These are phyloP conservation scores for Scedosporium dehoogii DNA, from an alignment of 2,329 filamentous ascomycete genomes.

Conservation along the genomic window DNA sequence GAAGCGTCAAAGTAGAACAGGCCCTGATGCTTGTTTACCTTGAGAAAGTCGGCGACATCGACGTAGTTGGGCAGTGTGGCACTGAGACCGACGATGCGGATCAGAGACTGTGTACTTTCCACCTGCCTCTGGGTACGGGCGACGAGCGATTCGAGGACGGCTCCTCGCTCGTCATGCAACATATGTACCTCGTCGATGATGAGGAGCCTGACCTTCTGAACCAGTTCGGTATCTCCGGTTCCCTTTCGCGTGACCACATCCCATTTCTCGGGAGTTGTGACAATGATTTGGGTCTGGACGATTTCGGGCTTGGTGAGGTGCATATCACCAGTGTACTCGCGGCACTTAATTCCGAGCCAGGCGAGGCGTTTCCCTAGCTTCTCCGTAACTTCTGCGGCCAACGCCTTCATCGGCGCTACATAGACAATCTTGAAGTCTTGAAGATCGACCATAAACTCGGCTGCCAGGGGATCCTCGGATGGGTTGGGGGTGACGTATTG, in stretches of 20 bases:
- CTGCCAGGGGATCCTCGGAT: conserved; percentile 59
- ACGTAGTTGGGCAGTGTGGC: conserved; percentile 94
- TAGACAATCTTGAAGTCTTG: conserved; percentile 98
- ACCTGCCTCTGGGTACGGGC: conserved; percentile 92
- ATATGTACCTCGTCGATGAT: conserved; percentile 99
- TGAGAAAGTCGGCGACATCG: conserved; percentile 93
- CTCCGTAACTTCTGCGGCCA: conserved; percentile 91
- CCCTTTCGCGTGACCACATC: conserved; percentile 96
- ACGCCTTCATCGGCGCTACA: conserved; percentile 96
- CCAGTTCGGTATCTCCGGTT: conserved; percentile 91
- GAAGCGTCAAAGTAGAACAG: conserved; percentile 96
- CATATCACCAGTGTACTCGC: conserved; percentile 97
- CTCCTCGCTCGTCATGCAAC: conserved; percentile 95
- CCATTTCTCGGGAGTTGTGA: conserved; percentile 99
- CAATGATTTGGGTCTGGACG: conserved; percentile 91
- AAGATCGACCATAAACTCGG: conserved; percentile 69
- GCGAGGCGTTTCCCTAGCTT: conserved; percentile 86
- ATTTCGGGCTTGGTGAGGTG: conserved; percentile 96
- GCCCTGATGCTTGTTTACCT: conserved; percentile 86
- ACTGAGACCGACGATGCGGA: conserved; percentile 90
- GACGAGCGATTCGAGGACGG: conserved; percentile 90
- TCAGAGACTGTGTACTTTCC: conserved; percentile 94
- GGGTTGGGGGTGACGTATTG: conserved; percentile 79
- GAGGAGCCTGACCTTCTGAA: conserved; percentile 89
- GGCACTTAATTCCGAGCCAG: conserved; percentile 86